Evolutionary conservation across 2,329 filamentous ascomycete genomes (phyloP), one percentile per base, ranked within the genome.

Genomic region (Aspergillus pseudotamarii): DNA sequence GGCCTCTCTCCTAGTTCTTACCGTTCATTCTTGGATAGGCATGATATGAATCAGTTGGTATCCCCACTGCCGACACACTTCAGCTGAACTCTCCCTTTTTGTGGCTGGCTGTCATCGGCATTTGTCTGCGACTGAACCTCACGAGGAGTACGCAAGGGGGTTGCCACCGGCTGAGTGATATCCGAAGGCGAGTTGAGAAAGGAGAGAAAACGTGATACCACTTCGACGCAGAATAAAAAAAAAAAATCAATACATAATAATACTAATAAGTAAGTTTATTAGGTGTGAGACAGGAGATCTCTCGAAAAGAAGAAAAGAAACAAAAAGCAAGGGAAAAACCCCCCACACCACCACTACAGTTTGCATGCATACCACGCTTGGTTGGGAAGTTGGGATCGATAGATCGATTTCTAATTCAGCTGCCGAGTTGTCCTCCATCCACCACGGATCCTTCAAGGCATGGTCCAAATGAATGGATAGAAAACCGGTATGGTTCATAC

Each of bases 71-170:
- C 12, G 45, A 61, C 59, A 60, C 58, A 30, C 43, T 59, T 36
- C 62, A 61, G 59, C 53, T 63, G 60, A 59, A 58, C 60, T 55
- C 32, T 34, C 57, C 59, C 55, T 41, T 57, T 56, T 57, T 23
- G 63, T 65, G 65, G 65, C 65, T 65, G 65, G 65, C 65, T 67
- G 65, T 65, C 65, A 64, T 43, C 58, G 50, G 63, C 36, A 43
- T 36, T 46, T 57, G 23, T 54, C 38, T 60, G 30, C 60, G 43
- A 43, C 45, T 50, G 58, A 63, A 48, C 8, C 48, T 65, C 63
- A 63, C 60, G 60, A 63, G 65, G 51, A 48, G 57, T 23, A 59
- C 55, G 63, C 62, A 65, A 64, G 63, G 65, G 60, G 21, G 45
- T 26, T 19, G 21, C 55, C 30, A 45, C 46, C 26, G 36, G 21